Percentiles rank a stretch among this genome's conserved stretches.
phyloP scores from a whole-genome alignment of 257 asterid genomes.

The Cruciata laevipes region DNA sequence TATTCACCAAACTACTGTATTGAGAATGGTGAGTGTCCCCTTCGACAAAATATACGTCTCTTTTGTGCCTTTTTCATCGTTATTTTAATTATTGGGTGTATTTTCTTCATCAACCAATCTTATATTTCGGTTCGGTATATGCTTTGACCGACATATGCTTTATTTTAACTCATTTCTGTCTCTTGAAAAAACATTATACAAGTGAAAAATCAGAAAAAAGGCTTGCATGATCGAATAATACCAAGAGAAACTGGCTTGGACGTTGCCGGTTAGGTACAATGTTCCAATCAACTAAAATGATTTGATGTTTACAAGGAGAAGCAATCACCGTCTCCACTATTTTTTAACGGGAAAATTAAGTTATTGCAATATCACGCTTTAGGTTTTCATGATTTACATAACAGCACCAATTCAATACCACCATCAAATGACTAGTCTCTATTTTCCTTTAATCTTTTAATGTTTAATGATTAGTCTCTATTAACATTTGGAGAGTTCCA shows the following conservation, averaged over 20 bases:
- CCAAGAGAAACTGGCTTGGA: not conserved
- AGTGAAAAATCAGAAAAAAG: not conserved
- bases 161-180: not conserved
- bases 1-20: too few relatives aligned
- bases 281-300: not conserved
- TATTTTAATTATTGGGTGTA: too few relatives aligned
- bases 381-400: not conserved
- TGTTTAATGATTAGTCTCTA: too few relatives aligned
- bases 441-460: not conserved
- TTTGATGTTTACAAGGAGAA: not conserved
- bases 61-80: too few relatives aligned
- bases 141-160: not conserved
- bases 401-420: not conserved
- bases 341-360: not conserved
- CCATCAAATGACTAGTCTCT: too few relatives aligned
- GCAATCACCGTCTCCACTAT: not conserved
- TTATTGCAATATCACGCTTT: not conserved
- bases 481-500: too few relatives aligned
- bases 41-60: too few relatives aligned
- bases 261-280: conserved; percentile 6
- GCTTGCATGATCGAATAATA: conserved; percentile 1
- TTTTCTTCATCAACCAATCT: too few relatives aligned
- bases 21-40: too few relatives aligned
- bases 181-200: not conserved
- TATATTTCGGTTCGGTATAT: too few relatives aligned